Percentiles rank a stretch among this genome's conserved stretches.
These are phyloP conservation scores for Agrocybe praecox DNA, from an alignment of 768 basidiomycete species.

Conservation along the genomic window DNA sequence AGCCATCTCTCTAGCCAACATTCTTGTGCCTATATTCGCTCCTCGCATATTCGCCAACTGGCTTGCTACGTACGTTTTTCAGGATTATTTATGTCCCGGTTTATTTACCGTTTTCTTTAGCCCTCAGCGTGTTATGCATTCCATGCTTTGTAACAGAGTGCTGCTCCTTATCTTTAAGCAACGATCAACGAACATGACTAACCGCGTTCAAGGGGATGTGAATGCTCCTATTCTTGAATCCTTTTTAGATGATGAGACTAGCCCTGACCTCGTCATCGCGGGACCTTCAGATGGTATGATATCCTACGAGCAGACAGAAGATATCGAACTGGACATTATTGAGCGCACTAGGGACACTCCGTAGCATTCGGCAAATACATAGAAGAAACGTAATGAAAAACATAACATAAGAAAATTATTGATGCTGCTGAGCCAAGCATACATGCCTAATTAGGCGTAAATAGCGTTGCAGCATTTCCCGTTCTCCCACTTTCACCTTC, in stretches of 20 bases:
- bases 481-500: background rate
- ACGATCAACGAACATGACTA: constrained; percentile 18
- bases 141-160: constrained; percentile 42
- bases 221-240: constrained; percentile 21
- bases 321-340: constrained; percentile 4
- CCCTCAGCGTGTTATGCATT: constrained; percentile 46
- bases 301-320: background rate
- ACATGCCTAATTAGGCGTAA: constrained; percentile 2
- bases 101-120: constrained; percentile 19
- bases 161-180: constrained; percentile 40
- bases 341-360: background rate
- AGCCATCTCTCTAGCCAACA: constrained; percentile 42
- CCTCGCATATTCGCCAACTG: constrained; percentile 40
- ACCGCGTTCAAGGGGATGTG: constrained; percentile 8
- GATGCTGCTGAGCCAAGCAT: constrained; percentile 8
- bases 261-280: constrained; percentile 19
- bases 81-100: too few relatives aligned
- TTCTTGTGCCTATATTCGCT: constrained; percentile 37
- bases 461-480: background rate
- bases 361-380: too few relatives aligned
- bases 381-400: background rate
- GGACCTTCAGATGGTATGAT: constrained; percentile 9
- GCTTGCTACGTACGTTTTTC: constrained; percentile 38
- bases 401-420: background rate
- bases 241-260: constrained; percentile 20